A percentile compares a stretch with the other conserved stretches of the same genome.
Conservation (phyloP, 2,329 filamentous ascomycete species). For the Dissoconium aciculare region DNA sequence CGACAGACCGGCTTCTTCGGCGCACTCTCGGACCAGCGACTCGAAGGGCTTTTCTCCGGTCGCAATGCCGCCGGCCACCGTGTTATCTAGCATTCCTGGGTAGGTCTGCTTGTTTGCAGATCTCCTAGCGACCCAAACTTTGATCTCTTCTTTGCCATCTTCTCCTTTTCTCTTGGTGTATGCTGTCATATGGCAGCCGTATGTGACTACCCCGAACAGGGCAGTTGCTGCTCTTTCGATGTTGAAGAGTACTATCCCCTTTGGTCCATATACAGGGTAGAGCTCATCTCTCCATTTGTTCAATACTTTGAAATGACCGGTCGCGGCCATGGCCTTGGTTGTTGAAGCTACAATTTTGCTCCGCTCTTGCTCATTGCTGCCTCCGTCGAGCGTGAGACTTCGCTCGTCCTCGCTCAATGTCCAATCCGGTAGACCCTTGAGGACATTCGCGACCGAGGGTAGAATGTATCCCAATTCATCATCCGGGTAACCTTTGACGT, state of each 20-base stretch:
- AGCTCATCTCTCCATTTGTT: conserved; percentile 66
- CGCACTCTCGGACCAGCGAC: conserved; percentile 68
- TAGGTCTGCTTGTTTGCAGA: conserved; percentile 72
- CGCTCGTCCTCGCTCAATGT: conserved; percentile 43
- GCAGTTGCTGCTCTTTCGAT: conserved; percentile 63
- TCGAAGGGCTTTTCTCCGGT: conserved; percentile 69
- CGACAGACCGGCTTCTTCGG: conserved; percentile 74
- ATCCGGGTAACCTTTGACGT: conserved; percentile 49
- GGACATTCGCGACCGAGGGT: conserved; percentile 44
- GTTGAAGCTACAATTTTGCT: conserved; percentile 44
- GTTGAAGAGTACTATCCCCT: conserved; percentile 50
- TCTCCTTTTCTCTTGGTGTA: conserved; percentile 35
- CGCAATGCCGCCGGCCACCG: conserved; percentile 73
- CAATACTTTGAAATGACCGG: conserved; percentile 58
- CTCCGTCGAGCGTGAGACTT: conserved; percentile 45
- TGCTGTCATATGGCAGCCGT: conserved; percentile 65
- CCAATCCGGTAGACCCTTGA: conserved; percentile 45
- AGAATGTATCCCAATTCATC: conserved; percentile 45
- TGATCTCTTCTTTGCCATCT: conserved; percentile 39
- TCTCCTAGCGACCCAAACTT: conserved; percentile 72
- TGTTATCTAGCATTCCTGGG: conserved; percentile 85
- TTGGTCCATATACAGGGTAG: conserved; percentile 57
- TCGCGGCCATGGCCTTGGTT: conserved; percentile 51
- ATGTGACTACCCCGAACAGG: conserved; percentile 61
- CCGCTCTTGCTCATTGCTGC: conserved; percentile 46